Evolutionary conservation across 1,284 basidiomycete genomes (phyloP).

Genomic region (Ustanciosporium gigantosporum): DNA sequence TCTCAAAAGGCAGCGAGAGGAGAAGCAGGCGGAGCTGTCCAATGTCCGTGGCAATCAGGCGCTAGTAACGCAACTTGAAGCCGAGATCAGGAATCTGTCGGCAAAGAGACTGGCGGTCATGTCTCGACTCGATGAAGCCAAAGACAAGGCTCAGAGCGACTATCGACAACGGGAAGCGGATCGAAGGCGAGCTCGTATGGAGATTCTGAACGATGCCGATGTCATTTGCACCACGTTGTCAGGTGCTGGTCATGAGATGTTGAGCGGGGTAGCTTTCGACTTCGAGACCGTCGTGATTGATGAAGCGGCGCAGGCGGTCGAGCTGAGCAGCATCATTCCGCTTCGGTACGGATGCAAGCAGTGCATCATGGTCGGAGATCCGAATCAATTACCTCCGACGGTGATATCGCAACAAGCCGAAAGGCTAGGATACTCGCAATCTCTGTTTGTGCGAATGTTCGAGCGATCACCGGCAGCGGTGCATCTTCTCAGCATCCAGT

Average conservation of each 20-base stretch:
- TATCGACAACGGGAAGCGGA: constrained; percentile 50
- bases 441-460: constrained; percentile 90
- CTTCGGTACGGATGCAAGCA: constrained; percentile 82
- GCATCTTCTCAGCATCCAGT: constrained; percentile 93
- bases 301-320: constrained; percentile 96
- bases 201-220: constrained; percentile 68
- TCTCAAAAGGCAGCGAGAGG: constrained; percentile 43
- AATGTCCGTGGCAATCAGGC: constrained; percentile 18
- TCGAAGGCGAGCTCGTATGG: constrained; percentile 29
- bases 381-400: constrained; percentile 94
- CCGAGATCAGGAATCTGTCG: constrained; percentile 39
- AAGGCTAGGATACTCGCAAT: constrained; percentile 79
- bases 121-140: constrained; percentile 49
- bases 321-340: constrained; percentile 94
- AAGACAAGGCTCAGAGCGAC: constrained; percentile 45
- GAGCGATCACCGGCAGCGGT: constrained; percentile 76
- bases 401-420: constrained; percentile 87
- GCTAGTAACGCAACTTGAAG: constrained; percentile 32
- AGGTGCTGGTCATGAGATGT: constrained; percentile 79
- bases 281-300: constrained; percentile 98
- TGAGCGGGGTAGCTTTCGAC: constrained; percentile 73
- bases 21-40: constrained; percentile 44
- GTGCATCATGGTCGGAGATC: constrained; percentile 96
- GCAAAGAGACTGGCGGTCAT: constrained; percentile 37
- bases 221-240: constrained; percentile 93